These are phyloP conservation scores for Macrotyloma uniflorum DNA, from an alignment of 306 rosid genomes.

Conservation along the genomic window DNA sequence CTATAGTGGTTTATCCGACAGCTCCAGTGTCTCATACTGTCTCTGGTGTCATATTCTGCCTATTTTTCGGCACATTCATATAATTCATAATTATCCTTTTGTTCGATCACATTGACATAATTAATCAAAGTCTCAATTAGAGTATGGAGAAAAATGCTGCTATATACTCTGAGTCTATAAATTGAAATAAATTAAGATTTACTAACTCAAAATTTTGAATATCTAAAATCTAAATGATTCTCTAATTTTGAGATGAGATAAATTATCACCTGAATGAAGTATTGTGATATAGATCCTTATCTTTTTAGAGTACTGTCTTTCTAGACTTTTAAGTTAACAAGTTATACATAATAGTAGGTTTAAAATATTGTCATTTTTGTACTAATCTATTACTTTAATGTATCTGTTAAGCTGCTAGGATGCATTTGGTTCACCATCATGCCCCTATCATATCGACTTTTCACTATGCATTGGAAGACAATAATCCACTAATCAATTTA, in stretches of 20 bases:
- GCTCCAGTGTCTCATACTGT: slow-evolving; percentile 18
- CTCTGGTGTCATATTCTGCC: not conserved
- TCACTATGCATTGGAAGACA: not conserved
- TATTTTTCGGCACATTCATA: not conserved
- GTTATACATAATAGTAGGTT: not conserved
- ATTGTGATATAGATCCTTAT: not conserved
- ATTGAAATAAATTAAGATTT: not conserved
- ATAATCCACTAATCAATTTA: not conserved
- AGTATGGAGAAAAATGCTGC: not conserved
- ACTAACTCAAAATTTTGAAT: not conserved
- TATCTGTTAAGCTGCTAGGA: not conserved
- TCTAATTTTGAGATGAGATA: not conserved
- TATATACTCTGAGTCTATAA: not conserved
- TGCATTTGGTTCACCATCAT: not conserved
- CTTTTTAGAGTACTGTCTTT: not conserved
- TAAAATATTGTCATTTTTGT: not conserved
- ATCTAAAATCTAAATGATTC: not conserved
- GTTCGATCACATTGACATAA: not conserved
- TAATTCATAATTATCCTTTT: too few relatives aligned
- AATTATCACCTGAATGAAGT: not conserved
- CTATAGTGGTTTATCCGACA: not conserved
- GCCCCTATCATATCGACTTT: not conserved
- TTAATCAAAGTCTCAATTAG: not conserved
- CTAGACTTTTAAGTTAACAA: not conserved
- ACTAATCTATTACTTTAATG: not conserved